Base-by-base conservation (phyloP, 2,329 filamentous ascomycete species). In the Pseudogymnoascus sp. region DNA sequence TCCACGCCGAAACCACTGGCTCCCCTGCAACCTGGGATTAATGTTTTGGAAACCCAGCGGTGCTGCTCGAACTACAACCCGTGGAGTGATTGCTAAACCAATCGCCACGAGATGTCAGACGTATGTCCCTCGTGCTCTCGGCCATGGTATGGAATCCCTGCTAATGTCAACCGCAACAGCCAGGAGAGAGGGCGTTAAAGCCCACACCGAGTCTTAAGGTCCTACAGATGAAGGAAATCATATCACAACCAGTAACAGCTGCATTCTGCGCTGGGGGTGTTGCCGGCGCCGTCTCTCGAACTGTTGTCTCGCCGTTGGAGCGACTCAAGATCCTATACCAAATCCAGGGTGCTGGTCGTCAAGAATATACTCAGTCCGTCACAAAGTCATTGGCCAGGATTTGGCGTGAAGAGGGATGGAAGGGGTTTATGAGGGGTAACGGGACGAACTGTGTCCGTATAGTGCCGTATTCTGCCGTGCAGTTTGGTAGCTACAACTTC, bases 401-500 rank as follows among this genome's bases (percentile, higher is more conserved):
- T 89, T 96, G 93, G 87, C 87, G 81, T 69, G 94, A 99, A 74
- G 94, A 99, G 76, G 94, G 94, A 62, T 97, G 92, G 91, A 87
- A 86, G 74, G 94, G 94, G 0, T 96, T 97, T 76, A 96, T 99
- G 92, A 86, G 92, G 68, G 94, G 94, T 61, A 99, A 99, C 74
- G 94, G 94, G 66, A 97, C 92, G 65, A 99, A 99, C 76, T 99
- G 94, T 80, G 91, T 99, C 70, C 90, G 94, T 65, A 99, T 99
- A 68, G 91, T 99, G 61, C 94, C 94, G 4, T 99, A 99, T 75
- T 97, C 93, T 59, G 94, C 94, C 10, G 94, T 97, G 41, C 94
- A 99, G 73, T 99, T 99, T 75, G 93, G 93, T 69, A 95, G 92
- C 73, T 99, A 97, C 79, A 97, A 96, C 74, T 86, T 97, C 68